A percentile compares a stretch with the other conserved stretches of the same genome.
These are phyloP conservation scores for Dioscorea alata DNA, from an alignment of 106 monocot species.

Conservation along the genomic window DNA sequence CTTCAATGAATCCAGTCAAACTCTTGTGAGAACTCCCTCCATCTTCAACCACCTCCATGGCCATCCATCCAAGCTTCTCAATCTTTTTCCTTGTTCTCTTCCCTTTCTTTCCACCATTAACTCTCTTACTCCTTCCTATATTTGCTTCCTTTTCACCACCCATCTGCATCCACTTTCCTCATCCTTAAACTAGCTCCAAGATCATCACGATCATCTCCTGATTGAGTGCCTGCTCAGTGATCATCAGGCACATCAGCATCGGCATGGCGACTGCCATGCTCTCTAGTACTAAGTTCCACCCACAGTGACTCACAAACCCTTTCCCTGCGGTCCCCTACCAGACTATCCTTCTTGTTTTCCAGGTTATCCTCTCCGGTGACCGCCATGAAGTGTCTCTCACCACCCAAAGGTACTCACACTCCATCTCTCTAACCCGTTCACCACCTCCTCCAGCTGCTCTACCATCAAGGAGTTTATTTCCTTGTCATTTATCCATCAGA, in stretches of 20 bases:
- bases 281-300: constrained; percentile 17
- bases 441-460: constrained; percentile 29
- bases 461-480: constrained; percentile 5
- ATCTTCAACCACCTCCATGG: too few species aligned
- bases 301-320: too few species aligned
- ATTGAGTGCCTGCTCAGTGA: constrained; percentile 7
- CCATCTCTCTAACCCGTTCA: constrained; percentile 20
- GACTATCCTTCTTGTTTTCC: too few species aligned
- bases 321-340: too few species aligned
- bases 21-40: neutral
- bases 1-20: neutral
- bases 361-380: too few species aligned
- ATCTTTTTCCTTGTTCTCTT: constrained; percentile 4
- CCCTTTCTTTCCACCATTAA: constrained; percentile 2
- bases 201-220: constrained; percentile 8
- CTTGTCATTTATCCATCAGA: constrained; percentile 25
- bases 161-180: neutral
- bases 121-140: constrained; percentile 1
- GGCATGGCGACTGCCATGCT: constrained; percentile 6
- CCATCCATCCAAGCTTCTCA: too few species aligned
- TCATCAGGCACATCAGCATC: constrained; percentile 13
- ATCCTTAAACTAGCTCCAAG: neutral
- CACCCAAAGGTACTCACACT: constrained; percentile 11
- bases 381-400: too few species aligned
- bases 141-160: neutral